A percentile compares a stretch with the other conserved stretches of the same genome.
phyloP scores from a whole-genome alignment of 2,329 filamentous ascomycete species.

The Berkeleyomyces rouxiae region DNA sequence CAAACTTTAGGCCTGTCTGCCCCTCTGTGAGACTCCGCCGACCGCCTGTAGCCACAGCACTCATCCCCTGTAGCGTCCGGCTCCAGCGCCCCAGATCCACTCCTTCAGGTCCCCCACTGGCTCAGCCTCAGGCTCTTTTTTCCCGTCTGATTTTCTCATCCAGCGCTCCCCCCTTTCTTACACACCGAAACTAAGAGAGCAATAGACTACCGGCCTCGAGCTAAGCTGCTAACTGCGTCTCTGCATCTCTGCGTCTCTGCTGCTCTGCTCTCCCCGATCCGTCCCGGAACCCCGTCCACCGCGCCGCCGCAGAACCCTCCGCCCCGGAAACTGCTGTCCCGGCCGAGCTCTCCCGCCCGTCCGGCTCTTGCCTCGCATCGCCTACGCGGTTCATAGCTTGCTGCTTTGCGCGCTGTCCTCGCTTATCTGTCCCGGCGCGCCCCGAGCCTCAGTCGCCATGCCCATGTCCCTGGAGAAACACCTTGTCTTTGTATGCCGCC shows the following conservation, averaged over 20 bases:
- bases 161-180: background rate
- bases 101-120: background rate
- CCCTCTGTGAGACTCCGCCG: no score
- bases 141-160: background rate
- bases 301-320: no score
- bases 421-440: background rate
- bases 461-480: slow-evolving; percentile 68
- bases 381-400: background rate
- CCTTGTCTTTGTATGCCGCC: slow-evolving; percentile 54
- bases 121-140: background rate
- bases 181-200: background rate
- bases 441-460: slow-evolving; percentile 25
- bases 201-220: background rate
- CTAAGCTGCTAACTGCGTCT: background rate
- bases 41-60: background rate
- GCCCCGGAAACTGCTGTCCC: no score
- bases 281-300: no score
- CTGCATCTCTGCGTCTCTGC: background rate
- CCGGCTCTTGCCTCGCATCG: background rate
- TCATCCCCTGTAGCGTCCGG: background rate
- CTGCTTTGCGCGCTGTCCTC: no score
- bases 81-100: background rate
- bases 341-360: no score
- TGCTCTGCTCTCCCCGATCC: no score
- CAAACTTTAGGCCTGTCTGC: no score